Evolutionary conservation across 495 filamentous ascomycete genomes (phyloP).

Genomic region (Penicillium antarcticum): DNA sequence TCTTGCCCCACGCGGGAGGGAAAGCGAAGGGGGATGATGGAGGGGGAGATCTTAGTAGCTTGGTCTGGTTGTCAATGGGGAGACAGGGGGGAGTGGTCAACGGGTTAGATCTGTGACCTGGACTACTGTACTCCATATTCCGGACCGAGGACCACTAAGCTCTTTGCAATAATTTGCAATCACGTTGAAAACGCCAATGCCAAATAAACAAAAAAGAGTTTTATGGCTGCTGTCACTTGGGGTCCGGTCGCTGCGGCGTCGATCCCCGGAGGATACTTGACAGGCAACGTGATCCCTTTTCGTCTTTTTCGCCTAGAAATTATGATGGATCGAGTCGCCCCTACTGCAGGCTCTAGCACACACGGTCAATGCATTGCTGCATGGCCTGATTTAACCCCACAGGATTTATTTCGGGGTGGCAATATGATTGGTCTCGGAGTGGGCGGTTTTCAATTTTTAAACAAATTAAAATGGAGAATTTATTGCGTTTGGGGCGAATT

Average conservation of each 20-base stretch:
- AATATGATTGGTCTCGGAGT: conserved; percentile 16
- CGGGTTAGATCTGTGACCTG: background rate
- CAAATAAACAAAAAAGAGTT: conserved; percentile 8
- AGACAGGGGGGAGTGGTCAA: background rate
- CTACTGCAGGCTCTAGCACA: conserved; percentile 23
- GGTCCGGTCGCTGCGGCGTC: conserved; percentile 30
- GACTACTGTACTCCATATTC: background rate
- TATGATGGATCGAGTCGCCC: conserved; percentile 20
- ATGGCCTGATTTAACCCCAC: conserved; percentile 20
- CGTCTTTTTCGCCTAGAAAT: background rate
- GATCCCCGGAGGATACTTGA: conserved; percentile 29
- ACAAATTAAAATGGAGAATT: conserved; percentile 5
- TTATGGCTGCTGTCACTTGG: conserved; percentile 25
- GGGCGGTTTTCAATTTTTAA: conserved; percentile 5
- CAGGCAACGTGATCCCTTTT: conserved; percentile 9
- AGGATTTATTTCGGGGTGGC: conserved; percentile 1
- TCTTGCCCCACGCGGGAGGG: conserved; percentile 25
- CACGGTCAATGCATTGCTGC: conserved; percentile 31
- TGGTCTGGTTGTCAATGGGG: conserved; percentile 2
- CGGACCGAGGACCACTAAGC: too few relatives aligned
- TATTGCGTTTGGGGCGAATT: background rate
- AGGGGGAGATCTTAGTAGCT: background rate
- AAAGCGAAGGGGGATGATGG: background rate
- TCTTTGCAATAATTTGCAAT: background rate
- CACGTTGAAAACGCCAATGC: background rate